Percentiles rank a stretch among this genome's conserved stretches.
These are phyloP conservation scores for Trypanosoma conorhini DNA, from an alignment of 208 protist genomes.

Conservation along the genomic window DNA sequence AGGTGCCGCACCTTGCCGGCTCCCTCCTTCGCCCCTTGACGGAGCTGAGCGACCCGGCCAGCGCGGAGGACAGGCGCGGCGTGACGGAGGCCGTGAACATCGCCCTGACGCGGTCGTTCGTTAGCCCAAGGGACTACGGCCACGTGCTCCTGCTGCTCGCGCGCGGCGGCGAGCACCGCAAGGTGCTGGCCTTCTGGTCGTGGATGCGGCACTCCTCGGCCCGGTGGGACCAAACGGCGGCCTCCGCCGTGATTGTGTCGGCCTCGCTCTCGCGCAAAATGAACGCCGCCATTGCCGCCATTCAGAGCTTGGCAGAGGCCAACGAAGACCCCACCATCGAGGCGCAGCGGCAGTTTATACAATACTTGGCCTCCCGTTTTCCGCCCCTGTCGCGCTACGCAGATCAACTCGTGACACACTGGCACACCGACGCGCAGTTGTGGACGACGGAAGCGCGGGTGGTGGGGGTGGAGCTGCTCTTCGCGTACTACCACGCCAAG, in stretches of 20 bases:
- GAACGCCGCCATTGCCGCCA: constrained; percentile 55
- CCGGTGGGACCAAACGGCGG: constrained; percentile 60
- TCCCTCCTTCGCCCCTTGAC: constrained; percentile 55
- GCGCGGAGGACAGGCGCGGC: constrained; percentile 31
- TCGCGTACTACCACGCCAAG: constrained; percentile 32
- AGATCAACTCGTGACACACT: constrained; percentile 71
- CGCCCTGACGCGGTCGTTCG: constrained; percentile 38
- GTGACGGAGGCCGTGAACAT: constrained; percentile 49
- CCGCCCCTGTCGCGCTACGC: constrained; percentile 65
- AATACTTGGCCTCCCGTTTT: constrained; percentile 34
- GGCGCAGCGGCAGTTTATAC: constrained; percentile 61
- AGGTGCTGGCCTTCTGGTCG: constrained; percentile 51
- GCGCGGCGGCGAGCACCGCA: constrained; percentile 28
- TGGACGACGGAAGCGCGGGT: constrained; percentile 27
- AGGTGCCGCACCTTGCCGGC: constrained; percentile 38
- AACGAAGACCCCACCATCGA: constrained; percentile 43
- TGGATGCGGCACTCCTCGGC: constrained; percentile 87
- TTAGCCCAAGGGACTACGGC: constrained; percentile 61
- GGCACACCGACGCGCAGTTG: constrained; percentile 37
- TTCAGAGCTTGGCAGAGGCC: constrained; percentile 62
- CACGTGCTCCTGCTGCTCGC: constrained; percentile 49
- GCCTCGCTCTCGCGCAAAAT: constrained; percentile 38
- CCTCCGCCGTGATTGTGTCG: constrained; percentile 55
- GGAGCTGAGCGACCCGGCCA: constrained; percentile 29
- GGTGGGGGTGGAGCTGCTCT: constrained; percentile 54